Conservation (phyloP, 306 rosid species). For the Dryas drummondii region DNA sequence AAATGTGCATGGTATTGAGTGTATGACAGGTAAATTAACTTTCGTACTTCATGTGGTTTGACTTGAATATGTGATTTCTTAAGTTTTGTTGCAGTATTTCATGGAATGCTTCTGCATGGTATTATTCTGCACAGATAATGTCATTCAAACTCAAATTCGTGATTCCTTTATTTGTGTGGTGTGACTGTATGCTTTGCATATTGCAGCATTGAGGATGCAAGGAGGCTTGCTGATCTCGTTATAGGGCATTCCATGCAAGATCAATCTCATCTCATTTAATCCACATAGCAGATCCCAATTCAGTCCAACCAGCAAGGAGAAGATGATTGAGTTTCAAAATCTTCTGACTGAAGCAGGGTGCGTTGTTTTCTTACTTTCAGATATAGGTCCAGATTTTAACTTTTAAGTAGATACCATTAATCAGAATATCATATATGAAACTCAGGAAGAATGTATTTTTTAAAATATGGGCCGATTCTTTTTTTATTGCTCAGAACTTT, state of each 20-base stretch:
- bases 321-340: constrained; percentile 76
- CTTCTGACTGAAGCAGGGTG: constrained; percentile 60
- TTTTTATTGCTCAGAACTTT: too few species aligned
- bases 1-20: constrained; percentile 48
- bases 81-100: not conserved
- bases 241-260: constrained; percentile 89
- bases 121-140: not conserved
- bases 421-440: not conserved
- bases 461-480: too few species aligned
- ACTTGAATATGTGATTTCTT: not conserved
- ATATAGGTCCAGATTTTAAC: constrained; percentile 45
- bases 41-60: not conserved
- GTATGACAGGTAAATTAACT: constrained; percentile 62
- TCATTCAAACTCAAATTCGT: too few species aligned
- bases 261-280: constrained; percentile 83
- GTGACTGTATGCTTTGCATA: not conserved
- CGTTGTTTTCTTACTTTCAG: constrained; percentile 57
- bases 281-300: constrained; percentile 81
- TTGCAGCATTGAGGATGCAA: constrained; percentile 72
- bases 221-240: constrained; percentile 67
- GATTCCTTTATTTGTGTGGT: not conserved
- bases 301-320: constrained; percentile 70
- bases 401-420: not conserved
- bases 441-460: not conserved
- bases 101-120: not conserved